phyloP scores from a whole-genome alignment of 2,329 filamentous ascomycete genomes.

The Ceratocystis harringtonii region DNA sequence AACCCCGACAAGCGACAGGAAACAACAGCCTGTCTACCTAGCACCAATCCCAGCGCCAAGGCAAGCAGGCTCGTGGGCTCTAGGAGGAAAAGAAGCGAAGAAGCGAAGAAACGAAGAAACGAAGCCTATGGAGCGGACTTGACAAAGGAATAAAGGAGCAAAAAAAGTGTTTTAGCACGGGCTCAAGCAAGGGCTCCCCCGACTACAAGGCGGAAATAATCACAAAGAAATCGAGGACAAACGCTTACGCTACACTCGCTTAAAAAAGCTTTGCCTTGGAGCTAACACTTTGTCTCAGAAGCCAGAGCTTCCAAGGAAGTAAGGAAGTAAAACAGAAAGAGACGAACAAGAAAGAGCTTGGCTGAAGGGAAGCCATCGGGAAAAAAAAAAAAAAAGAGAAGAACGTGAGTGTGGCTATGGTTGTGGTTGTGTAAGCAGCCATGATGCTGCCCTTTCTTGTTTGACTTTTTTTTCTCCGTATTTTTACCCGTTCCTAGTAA shows the following conservation, averaged over 20 bases:
- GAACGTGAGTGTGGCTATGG: background rate
- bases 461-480: background rate
- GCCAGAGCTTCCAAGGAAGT: background rate
- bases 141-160: background rate
- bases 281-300: no score
- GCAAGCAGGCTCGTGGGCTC: background rate
- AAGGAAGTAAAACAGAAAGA: background rate
- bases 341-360: slow-evolving; percentile 2
- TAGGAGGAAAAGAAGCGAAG: background rate
- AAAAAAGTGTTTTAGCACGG: no score
- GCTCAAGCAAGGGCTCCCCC: no score
- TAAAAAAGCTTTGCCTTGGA: no score
- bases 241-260: no score
- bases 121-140: background rate
- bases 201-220: no score
- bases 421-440: background rate
- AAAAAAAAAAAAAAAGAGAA: background rate
- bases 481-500: background rate
- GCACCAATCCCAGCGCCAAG: background rate
- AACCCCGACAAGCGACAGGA: background rate
- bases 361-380: background rate
- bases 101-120: background rate
- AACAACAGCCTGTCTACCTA: background rate
- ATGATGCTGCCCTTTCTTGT: background rate
- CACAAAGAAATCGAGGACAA: no score